phyloP scores from a whole-genome alignment of 208 protist species.

The Paratrypanosoma confusum region DNA sequence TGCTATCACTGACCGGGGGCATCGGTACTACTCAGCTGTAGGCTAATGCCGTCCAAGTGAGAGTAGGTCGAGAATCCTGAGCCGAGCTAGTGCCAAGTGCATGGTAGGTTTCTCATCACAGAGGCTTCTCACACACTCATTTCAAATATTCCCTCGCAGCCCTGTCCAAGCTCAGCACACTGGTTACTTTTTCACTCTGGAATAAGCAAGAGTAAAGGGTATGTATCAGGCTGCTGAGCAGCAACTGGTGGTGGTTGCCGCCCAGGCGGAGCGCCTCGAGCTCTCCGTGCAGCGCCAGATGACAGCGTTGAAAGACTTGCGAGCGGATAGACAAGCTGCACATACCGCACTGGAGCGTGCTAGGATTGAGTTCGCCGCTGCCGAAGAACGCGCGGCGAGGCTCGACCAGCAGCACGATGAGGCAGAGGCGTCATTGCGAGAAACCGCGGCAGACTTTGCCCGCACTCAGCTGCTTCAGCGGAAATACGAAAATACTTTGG shows the following conservation, averaged over 20 bases:
- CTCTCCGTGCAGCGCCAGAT: conserved; percentile 12
- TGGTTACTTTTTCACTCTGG: too few relatives aligned
- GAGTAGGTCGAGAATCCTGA: too few relatives aligned
- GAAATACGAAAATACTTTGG: conserved; percentile 15
- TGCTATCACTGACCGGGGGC: too few relatives aligned
- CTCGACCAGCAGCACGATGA: background rate
- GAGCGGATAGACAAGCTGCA: background rate
- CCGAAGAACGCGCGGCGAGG: conserved; percentile 1
- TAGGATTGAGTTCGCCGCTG: background rate
- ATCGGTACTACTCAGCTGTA: too few relatives aligned
- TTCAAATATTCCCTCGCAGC: too few relatives aligned
- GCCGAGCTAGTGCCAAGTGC: too few relatives aligned
- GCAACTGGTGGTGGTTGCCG: conserved; percentile 15
- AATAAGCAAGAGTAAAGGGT: too few relatives aligned
- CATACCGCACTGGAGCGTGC: conserved; percentile 1
- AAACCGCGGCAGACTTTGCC: conserved; percentile 11
- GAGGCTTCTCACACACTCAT: too few relatives aligned
- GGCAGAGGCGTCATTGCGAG: conserved; percentile 2
- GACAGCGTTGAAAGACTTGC: conserved; percentile 3
- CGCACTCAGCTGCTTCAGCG: conserved; percentile 15
- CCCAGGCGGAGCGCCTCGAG: conserved; percentile 5
- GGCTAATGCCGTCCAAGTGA: too few relatives aligned
- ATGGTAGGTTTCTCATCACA: too few relatives aligned
- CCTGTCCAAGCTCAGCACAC: too few relatives aligned
- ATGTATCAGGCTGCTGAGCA: conserved; percentile 22